Conservation (phyloP, 768 basidiomycete genomes). For the Pleurotus ostreatus region DNA sequence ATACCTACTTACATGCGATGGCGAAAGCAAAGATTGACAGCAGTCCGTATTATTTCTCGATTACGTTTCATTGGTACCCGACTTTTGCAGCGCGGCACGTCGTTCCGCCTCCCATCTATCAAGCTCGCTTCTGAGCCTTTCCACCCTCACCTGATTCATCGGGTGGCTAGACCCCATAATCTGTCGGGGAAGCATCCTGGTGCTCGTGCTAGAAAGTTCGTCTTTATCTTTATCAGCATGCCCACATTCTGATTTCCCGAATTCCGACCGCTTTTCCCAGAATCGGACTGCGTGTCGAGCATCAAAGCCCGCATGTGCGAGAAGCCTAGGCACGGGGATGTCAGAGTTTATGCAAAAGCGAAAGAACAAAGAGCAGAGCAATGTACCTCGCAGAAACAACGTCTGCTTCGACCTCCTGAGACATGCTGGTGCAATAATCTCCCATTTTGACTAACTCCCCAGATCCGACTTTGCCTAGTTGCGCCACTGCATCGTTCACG, state of each 20-base stretch:
- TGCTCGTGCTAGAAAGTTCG: conserved; percentile 12
- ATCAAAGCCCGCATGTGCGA: conserved; percentile 90
- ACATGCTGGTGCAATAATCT: conserved; percentile 72
- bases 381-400: conserved; percentile 76
- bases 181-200: conserved; percentile 28
- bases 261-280: conserved; percentile 63
- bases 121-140: conserved; percentile 62
- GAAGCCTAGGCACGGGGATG: conserved; percentile 47
- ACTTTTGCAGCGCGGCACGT: conserved; percentile 17
- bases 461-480: conserved; percentile 72
- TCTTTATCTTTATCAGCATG: conserved; percentile 21
- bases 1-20: not conserved
- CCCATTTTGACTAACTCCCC: conserved; percentile 70
- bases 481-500: conserved; percentile 89
- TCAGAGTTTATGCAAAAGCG: conserved; percentile 3
- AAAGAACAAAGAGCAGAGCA: not conserved
- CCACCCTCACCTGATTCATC: conserved; percentile 58
- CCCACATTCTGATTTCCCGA: conserved; percentile 38
- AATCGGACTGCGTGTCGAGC: conserved; percentile 77
- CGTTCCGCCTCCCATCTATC: conserved; percentile 64
- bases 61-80: too few species aligned
- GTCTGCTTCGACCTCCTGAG: conserved; percentile 92
- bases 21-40: not conserved
- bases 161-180: conserved; percentile 66
- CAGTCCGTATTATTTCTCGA: too few species aligned